Evolutionary conservation across 2,329 filamentous ascomycete genomes (phyloP).

Genomic region (Neurospora crassa): DNA sequence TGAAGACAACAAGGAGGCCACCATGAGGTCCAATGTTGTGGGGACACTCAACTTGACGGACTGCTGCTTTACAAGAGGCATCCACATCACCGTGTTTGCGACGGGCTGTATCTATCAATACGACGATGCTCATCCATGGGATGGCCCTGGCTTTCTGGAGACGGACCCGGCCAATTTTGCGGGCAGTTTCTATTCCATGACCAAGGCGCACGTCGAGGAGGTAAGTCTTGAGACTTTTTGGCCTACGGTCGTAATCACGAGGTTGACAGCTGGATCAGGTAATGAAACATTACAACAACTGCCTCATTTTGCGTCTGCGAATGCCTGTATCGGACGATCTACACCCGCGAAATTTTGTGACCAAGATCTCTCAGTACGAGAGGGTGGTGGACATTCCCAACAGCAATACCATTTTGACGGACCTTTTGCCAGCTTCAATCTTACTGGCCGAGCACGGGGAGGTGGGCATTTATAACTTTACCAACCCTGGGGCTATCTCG

Average conservation of each 20-base stretch:
- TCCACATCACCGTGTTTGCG: constrained; percentile 57
- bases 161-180: constrained; percentile 54
- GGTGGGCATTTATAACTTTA: constrained; percentile 59
- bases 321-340: constrained; percentile 63
- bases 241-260: background rate
- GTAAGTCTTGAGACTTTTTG: constrained; percentile 26
- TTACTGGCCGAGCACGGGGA: constrained; percentile 51
- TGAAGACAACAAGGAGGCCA: constrained; percentile 59
- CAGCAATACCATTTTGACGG: constrained; percentile 56
- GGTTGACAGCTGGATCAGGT: constrained; percentile 29
- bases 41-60: constrained; percentile 56
- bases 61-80: constrained; percentile 45
- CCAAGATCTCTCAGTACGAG: constrained; percentile 58
- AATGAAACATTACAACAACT: constrained; percentile 51
- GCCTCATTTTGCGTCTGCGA: constrained; percentile 54
- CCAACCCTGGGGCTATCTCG: constrained; percentile 61
- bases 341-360: constrained; percentile 57
- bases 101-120: constrained; percentile 61
- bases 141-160: constrained; percentile 51
- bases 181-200: constrained; percentile 60
- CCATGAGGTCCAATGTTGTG: constrained; percentile 57
- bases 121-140: constrained; percentile 49
- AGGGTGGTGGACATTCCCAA: constrained; percentile 59
- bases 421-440: constrained; percentile 53
- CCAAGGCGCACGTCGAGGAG: constrained; percentile 56